Base-by-base conservation (phyloP, 2,329 filamentous ascomycete genomes). In the Clonostachys chloroleuca region DNA sequence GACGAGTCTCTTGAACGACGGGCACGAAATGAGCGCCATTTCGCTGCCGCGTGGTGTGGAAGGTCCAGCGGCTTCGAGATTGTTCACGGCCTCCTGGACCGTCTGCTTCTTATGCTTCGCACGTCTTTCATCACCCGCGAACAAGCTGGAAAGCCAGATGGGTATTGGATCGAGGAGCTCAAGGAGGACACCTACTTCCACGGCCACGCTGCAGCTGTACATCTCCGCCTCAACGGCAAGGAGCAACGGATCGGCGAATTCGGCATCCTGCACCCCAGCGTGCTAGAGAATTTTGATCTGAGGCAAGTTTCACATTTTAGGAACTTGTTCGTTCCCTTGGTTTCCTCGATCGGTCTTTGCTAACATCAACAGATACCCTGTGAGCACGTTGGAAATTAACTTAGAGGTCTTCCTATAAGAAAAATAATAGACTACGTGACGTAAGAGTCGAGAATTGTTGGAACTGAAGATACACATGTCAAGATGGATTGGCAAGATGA, bases 161-260 rank as follows among this genome's bases (percentile, higher is more conserved):
- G 86, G 17, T 99, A 99, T 73, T 97, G 89, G 87, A 94, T 97
- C 57, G 86, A 96, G 69, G 90, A 95, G 69, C 81, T 95, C 51
- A 81, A 95, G 57, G 89, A 96, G 62, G 77, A 87, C 3, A 96
- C 92, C 40, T 99, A 95, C 77, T 92, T 99, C 71, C 75, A 83
- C 39, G 94, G 92, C 40, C 90, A 96, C 62, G 87, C 89, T 14
- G 94, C 94, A 10, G 85, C 89, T 43, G 86, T 99, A 51, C 87
- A 87, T 65, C 73, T 95, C 51, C 83, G 87, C 46, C 69, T 92
- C 33, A 80, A 71, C 35, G 89, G 87, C 49, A 87, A 91, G 74
- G 80, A 86, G 53, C 73, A 80, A 51, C 79, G 85, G 45, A 88
- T 99, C 59, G 94, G 94, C 59, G 84, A 89, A 65, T 94, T 99